Evolutionary conservation across 176 grass and related monocot species (phyloP), one percentile per base, ranked within the genome.

Genomic region (Musa schizocarpa): DNA sequence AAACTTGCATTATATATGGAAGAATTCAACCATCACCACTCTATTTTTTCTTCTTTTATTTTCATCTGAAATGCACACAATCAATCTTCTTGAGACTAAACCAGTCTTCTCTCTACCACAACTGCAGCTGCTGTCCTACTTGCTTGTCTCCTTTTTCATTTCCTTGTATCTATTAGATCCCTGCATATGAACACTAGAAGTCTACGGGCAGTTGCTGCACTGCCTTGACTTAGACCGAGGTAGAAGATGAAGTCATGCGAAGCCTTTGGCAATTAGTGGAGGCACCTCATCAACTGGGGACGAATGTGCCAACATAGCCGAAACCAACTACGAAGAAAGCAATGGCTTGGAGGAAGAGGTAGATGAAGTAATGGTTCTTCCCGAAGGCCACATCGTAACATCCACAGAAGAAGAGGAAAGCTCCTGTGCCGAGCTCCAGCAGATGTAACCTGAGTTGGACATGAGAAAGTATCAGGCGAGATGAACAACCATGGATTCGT

Each of bases 341-440:
- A 13, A 55, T 26, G 9, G 21, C n/a, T 54, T 73, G 71, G 8
- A 54, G 71, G 52, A 73, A 73, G 71, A 73, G 50, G 71, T 73
- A 73, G n/a, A 73, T 55, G 21, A 73, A 73, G 52, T 26, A 29
- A 9, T 73, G 52, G 52, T 73, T 54, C 20, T 55, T 53, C 52
- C 21, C 51, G 21, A 25, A 55, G 52, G 50, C 22, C 20, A 13
- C 24, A 8, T 73, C 71, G 21, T 73, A 73, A 21, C 71, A 73
- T 13, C 51, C 71, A 24, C 22, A 55, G 20, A 73, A 54, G 51
- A 73, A 54, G 71, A 73, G 71, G 21, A 26, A 73, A 1, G 13
- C 20, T 54, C 51, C 71, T 13, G 21, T 8, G 10, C 71, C 50
- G 27, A 73, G n/a, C 71, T 73, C 71, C 71, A 73, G 50, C 20